phyloP scores from a whole-genome alignment of 192 early-diverging fungal genomes.

The Coemansia sp. region DNA sequence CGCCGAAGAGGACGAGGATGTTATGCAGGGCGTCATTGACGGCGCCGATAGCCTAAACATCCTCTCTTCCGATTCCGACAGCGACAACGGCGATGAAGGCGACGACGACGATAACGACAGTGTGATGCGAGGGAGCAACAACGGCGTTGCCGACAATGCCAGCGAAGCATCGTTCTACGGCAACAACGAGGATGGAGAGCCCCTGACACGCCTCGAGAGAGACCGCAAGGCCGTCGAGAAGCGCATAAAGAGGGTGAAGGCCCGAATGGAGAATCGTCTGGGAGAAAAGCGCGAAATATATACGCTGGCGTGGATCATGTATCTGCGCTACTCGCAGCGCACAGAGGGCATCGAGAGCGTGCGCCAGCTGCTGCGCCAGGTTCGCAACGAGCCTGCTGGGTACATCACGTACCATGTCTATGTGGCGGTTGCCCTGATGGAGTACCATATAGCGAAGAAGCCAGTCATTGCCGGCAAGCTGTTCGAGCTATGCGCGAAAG shows the following conservation, averaged over 20 bases:
- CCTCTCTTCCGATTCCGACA: constrained; percentile 20
- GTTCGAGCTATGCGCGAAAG: constrained; percentile 85
- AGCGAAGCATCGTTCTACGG: constrained; percentile 27
- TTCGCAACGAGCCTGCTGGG: constrained; percentile 67
- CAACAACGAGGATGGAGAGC: neutral
- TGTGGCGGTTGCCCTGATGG: constrained; percentile 87
- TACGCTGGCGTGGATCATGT: constrained; percentile 80
- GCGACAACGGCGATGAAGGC: constrained; percentile 23
- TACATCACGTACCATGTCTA: constrained; percentile 83
- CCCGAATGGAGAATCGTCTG: constrained; percentile 34
- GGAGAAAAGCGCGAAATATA: constrained; percentile 54
- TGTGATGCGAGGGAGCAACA: constrained; percentile 39
- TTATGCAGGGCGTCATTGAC: constrained; percentile 13
- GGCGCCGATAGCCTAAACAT: neutral
- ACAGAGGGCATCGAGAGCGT: constrained; percentile 73
- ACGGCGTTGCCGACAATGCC: constrained; percentile 46
- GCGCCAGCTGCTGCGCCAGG: constrained; percentile 65
- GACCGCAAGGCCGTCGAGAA: constrained; percentile 22
- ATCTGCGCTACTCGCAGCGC: constrained; percentile 78
- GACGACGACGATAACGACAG: constrained; percentile 25
- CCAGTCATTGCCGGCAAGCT: constrained; percentile 78
- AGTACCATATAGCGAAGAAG: constrained; percentile 88
- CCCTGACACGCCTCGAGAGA: neutral
- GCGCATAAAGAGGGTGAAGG: constrained; percentile 41
- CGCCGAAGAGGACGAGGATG: constrained; percentile 3